Base-by-base conservation (phyloP, 1,139 yeast species). In the Pichiaceae sp. region DNA sequence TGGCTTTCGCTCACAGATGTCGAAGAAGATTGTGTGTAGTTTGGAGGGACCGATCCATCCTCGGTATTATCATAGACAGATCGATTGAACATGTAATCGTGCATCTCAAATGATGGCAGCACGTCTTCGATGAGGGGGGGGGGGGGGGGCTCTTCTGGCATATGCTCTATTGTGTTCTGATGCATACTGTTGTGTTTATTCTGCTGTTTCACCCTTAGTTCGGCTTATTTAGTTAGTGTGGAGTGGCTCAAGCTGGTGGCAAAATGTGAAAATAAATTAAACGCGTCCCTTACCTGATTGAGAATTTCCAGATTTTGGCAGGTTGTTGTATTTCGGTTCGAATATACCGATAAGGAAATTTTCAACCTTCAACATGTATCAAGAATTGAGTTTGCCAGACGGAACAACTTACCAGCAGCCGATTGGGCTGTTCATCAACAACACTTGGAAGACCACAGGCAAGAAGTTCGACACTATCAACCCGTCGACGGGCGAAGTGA, bases 31-130 rank as follows among this genome's bases (percentile, higher is more conserved):
- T 25, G 15, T 14, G 45, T 48, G 35, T 52, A 53, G 4, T 30
- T 40, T 18, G 57, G 57, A n/a, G 50, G 28, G 8, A 7, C 8
- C 8, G 8, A 21, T 7, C 11, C 16, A 30, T 40, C 38, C 25
- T 48, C 50, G 5, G 45, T 43, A n/a, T n/a, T n/a, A 28, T 52
- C 52, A 31, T 34, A 44, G 4, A 57, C 42, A 3, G 54, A 46
- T 38, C 79, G 49, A 40, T 68, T 69, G 41, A 75, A 61, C 39
- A 75, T 64, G 20, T 73, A 65, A 45, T 71, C 76, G 46, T 71
- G 75, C 78, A 76, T 73, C 45, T 75, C 80, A 50, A 76, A 76
- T 2, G 80, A 73, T 1, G 82, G 82, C 32, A 76, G 54, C 3
- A 76, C 67, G 47, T 76, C 81, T 31, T 51, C 28, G 6, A 25